Evolutionary conservation across 768 basidiomycete genomes (phyloP).

Genomic region (Lentinula sp.): DNA sequence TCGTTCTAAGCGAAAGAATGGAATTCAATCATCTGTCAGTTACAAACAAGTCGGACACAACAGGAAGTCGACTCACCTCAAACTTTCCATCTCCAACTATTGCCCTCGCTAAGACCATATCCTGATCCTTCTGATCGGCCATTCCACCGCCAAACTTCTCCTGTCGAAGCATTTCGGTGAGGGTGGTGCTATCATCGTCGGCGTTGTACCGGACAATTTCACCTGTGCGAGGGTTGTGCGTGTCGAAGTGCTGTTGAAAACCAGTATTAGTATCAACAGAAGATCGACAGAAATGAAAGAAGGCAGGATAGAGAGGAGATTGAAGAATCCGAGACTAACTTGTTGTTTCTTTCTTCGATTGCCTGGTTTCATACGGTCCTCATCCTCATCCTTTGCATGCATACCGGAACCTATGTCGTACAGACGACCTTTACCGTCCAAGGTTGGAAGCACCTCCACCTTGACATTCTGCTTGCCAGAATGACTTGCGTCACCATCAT

Average conservation of each 20-base stretch:
- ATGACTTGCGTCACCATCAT: conserved; percentile 25
- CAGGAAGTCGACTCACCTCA: conserved; percentile 40
- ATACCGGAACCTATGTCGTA: conserved; percentile 86
- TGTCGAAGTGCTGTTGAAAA: conserved; percentile 57
- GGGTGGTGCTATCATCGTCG: conserved; percentile 80
- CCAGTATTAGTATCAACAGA: neutral
- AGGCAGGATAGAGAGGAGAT: neutral
- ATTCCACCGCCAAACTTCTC: conserved; percentile 88
- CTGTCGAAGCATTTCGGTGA: conserved; percentile 90
- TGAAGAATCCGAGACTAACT: conserved; percentile 22
- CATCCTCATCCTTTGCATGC: conserved; percentile 56
- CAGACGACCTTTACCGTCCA: conserved; percentile 77
- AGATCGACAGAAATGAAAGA: neutral
- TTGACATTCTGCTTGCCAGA: conserved; percentile 28
- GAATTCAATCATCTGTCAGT: no score
- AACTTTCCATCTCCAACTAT: conserved; percentile 89
- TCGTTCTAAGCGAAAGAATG: conserved; percentile 47
- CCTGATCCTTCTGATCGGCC: conserved; percentile 86
- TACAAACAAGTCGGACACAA: no score
- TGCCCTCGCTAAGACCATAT: conserved; percentile 82
- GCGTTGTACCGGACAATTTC: conserved; percentile 85
- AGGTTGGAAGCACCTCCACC: conserved; percentile 82
- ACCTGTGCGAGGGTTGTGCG: conserved; percentile 85
- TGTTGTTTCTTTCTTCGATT: conserved; percentile 79
- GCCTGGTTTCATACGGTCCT: conserved; percentile 59